Evolutionary conservation across 2,329 filamentous ascomycete species (phyloP), one percentile per base, ranked within the genome.

Genomic region (Daldinia eschscholtzii): DNA sequence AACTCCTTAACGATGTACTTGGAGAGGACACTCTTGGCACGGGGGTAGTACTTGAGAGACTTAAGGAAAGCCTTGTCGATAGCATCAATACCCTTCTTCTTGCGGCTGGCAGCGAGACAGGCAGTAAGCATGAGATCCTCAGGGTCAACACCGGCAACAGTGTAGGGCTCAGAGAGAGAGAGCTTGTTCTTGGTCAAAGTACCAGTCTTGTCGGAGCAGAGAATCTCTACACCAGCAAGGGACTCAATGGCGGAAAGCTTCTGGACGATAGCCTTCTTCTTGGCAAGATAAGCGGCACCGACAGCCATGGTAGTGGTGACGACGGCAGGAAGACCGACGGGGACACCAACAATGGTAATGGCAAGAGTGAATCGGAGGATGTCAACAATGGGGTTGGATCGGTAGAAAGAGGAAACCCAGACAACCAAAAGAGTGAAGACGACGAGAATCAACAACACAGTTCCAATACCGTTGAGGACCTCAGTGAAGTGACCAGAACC

Each of bases 11-110:
- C 91, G 82, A 91, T 92, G 88, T 95, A 97, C 84, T 93, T 93
- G 83, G 88, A 88, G 61, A 97, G 88, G 61, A 92, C 90, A 70
- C 84, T 81, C 87, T 96, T 97, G 82, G 93, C 93, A 71, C 89
- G 88, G 70, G 93, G 93, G 80, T 97, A 97, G 84, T 86, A 91
- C 79, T 89, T 89, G 71, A 97, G 89, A 23, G 92, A 88, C 85
- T 96, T 97, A 75, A 97, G 87, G 86, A 97, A 97, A 79, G 93
- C 93, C 87, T 95, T 96, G 87, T 97, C 94, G 75, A 97, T 97
- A 74, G 94, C 92, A 79, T 97, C 93, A 72, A 97, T 94, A 85
- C 93, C 93, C 87, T 97, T 97, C 88, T 94, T 95, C 89, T 96
- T 97, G 84, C 93, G 92, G 74, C 92, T 95, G 71, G 93, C 93